Conservation (phyloP, 805 yeast genomes). For the Candida cerambycidarum region DNA sequence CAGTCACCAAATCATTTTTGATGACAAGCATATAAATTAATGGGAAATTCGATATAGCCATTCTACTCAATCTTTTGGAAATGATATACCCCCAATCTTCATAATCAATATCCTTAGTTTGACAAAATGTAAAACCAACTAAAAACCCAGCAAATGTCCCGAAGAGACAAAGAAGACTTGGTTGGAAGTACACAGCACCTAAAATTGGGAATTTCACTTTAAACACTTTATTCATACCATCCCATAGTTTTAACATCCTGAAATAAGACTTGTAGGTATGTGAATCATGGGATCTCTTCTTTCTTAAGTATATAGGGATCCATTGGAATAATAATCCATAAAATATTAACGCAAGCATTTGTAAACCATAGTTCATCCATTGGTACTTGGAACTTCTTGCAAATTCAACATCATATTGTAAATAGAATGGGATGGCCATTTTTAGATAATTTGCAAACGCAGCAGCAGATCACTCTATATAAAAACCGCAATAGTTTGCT, state of each 20-base stretch:
- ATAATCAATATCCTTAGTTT: slow-evolving; percentile 41
- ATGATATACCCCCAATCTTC: slow-evolving; percentile 39
- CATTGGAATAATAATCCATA: slow-evolving; percentile 46
- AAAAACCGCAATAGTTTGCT: too few relatives aligned
- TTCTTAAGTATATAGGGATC: slow-evolving; percentile 37
- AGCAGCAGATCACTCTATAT: too few relatives aligned
- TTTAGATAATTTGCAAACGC: too few relatives aligned
- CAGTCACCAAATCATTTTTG: slow-evolving; percentile 41
- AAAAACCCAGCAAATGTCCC: slow-evolving; percentile 28
- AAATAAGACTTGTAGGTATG: slow-evolving; percentile 23
- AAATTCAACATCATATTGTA: slow-evolving; percentile 40
- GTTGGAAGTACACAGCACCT: slow-evolving; percentile 36
- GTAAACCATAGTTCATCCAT: slow-evolving; percentile 33
- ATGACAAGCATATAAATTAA: slow-evolving; percentile 33
- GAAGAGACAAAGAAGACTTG: slow-evolving; percentile 35
- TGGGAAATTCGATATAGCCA: slow-evolving; percentile 43
- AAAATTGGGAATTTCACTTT: slow-evolving; percentile 21
- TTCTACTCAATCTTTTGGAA: slow-evolving; percentile 42
- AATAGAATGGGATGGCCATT: slow-evolving; percentile 32
- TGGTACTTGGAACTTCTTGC: slow-evolving; percentile 35
- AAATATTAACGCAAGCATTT: slow-evolving; percentile 23
- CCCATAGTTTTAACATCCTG: slow-evolving; percentile 27
- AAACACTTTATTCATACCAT: slow-evolving; percentile 25
- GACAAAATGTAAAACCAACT: slow-evolving; percentile 26
- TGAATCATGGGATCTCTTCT: slow-evolving; percentile 17